Evolutionary conservation across 2,329 filamentous ascomycete species (phyloP).

Genomic region (Truncatella angustata): DNA sequence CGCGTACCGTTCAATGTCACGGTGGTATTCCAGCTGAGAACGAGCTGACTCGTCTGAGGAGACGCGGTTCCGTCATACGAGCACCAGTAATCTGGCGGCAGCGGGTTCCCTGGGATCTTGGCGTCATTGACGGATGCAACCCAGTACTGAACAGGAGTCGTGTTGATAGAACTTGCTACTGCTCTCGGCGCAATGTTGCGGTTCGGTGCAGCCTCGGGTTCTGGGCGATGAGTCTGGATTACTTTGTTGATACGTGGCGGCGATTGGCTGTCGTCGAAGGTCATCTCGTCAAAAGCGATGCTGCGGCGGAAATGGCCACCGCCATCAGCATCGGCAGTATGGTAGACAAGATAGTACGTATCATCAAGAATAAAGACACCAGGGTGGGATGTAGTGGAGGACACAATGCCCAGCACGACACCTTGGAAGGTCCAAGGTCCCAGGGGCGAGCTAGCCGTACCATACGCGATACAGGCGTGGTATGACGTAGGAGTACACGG

Average conservation of each 20-base stretch:
- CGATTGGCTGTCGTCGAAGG: slow-evolving; percentile 28
- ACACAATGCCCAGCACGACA: slow-evolving; percentile 33
- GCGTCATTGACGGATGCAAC: slow-evolving; percentile 32
- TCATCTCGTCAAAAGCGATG: slow-evolving; percentile 31
- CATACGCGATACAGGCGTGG: slow-evolving; percentile 37
- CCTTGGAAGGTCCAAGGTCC: slow-evolving; percentile 35
- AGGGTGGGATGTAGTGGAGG: slow-evolving; percentile 35
- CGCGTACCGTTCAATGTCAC: slow-evolving; percentile 28
- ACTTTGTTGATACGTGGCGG: slow-evolving; percentile 28
- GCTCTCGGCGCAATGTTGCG: slow-evolving; percentile 32
- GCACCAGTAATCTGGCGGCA: slow-evolving; percentile 36
- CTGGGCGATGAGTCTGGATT: slow-evolving; percentile 25
- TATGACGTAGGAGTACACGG: slow-evolving; percentile 37
- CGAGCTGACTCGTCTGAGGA: slow-evolving; percentile 27
- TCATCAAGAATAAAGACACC: slow-evolving; percentile 29
- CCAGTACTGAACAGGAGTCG: slow-evolving; percentile 37
- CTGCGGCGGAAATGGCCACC: slow-evolving; percentile 35
- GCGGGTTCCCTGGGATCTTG: slow-evolving; percentile 26
- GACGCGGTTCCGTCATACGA: slow-evolving; percentile 31
- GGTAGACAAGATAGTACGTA: slow-evolving; percentile 32
- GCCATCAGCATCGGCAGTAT: slow-evolving; percentile 32
- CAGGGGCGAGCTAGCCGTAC: slow-evolving; percentile 30
- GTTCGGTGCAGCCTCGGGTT: slow-evolving; percentile 21
- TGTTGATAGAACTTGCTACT: slow-evolving; percentile 18
- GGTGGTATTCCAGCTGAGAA: slow-evolving; percentile 27